Evolutionary conservation across 345 rosid genomes (phyloP).

Genomic region (Hypericum perforatum): DNA sequence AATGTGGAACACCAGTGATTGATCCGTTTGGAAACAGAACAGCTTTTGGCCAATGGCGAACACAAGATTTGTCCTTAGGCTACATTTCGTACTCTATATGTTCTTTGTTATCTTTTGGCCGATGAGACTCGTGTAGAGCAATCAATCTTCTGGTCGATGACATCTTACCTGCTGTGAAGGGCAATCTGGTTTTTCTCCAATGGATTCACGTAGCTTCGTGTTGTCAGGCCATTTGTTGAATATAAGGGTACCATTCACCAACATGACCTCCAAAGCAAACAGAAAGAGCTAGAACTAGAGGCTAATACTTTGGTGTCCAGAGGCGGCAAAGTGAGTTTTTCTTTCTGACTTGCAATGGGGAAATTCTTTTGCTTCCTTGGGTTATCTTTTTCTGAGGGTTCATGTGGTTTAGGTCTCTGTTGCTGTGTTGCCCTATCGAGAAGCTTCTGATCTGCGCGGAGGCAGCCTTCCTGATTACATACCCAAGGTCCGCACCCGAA

Average conservation of each 20-base stretch:
- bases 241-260: conserved; percentile 56
- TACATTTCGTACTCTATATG: too few relatives aligned
- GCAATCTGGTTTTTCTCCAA: neutral
- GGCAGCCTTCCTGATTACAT: conserved; percentile 82
- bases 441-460: conserved; percentile 63
- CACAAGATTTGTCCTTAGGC: too few relatives aligned
- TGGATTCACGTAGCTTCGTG: conserved; percentile 2
- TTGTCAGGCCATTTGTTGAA: conserved; percentile 72
- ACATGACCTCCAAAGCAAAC: conserved; percentile 44
- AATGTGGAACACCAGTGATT: too few relatives aligned
- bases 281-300: conserved; percentile 51
- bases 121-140: too few relatives aligned
- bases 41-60: too few relatives aligned
- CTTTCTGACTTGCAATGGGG: neutral
- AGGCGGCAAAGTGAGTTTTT: conserved; percentile 50
- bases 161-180: neutral
- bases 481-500: conserved; percentile 35
- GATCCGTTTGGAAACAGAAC: too few relatives aligned
- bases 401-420: conserved; percentile 34
- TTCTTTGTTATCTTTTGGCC: too few relatives aligned
- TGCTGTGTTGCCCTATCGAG: conserved; percentile 46
- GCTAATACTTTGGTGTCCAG: conserved; percentile 49
- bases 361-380: neutral
- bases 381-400: neutral
- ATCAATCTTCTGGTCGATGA: too few relatives aligned